These are phyloP conservation scores for Dipodascopsis tothii DNA, from an alignment of 805 yeast genomes.

Conservation along the genomic window DNA sequence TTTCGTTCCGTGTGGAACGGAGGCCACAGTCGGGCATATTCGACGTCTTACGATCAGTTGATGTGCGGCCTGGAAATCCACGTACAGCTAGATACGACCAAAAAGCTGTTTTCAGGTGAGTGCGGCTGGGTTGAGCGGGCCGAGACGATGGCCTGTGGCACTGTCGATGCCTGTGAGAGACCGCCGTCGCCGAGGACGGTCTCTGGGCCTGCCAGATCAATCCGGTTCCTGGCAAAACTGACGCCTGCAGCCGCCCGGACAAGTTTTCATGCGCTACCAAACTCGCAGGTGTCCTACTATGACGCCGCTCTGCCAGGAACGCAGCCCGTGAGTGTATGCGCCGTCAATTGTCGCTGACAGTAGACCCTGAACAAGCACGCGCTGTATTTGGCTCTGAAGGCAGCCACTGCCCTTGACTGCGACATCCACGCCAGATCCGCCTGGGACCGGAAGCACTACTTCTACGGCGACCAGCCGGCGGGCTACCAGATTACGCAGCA, in stretches of 20 bases:
- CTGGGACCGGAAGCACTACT: conserved; percentile 92
- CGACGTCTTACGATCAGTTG: conserved; percentile 28
- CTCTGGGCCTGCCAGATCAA: no score
- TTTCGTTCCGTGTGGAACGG: no score
- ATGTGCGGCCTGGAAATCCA: conserved; percentile 92
- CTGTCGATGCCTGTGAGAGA: no score
- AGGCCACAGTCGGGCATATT: not conserved
- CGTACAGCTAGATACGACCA: conserved; percentile 68
- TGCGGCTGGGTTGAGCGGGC: no score
- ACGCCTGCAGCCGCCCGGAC: conserved; percentile 36
- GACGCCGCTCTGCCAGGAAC: conserved; percentile 91
- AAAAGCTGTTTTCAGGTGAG: conserved; percentile 64
- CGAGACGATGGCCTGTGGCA: no score
- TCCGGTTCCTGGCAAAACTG: no score
- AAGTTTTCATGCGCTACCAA: conserved; percentile 45
- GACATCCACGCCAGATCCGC: conserved; percentile 48
- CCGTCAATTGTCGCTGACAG: not conserved
- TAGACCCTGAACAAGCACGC: conserved; percentile 61
- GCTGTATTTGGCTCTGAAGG: conserved; percentile 56
- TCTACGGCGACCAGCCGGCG: conserved; percentile 91
- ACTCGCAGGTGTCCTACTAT: conserved; percentile 62
- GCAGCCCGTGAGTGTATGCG: conserved; percentile 46
- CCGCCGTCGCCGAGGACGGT: no score
- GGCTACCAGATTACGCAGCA: conserved; percentile 95
- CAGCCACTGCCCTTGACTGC: conserved; percentile 65